Conservation (phyloP, 306 rosid genomes). For the Malus sieversii region DNA sequence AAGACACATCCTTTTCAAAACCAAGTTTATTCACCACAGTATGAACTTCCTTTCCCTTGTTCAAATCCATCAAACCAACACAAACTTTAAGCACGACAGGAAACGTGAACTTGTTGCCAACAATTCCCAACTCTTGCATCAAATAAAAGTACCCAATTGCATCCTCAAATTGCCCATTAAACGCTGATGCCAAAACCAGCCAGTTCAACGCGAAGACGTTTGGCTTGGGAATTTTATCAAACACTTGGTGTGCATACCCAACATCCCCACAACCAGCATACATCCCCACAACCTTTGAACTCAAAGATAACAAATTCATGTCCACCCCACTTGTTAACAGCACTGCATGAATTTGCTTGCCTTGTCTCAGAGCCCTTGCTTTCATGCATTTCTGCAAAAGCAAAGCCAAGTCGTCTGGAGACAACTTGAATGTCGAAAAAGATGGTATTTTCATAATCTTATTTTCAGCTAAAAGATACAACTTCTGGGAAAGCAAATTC, state of each 20-base stretch:
- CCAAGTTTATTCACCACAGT: constrained; percentile 39
- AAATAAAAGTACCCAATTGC: constrained; percentile 37
- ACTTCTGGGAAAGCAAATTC: too few relatives aligned
- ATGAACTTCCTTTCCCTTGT: constrained; percentile 58
- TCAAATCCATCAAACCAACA: constrained; percentile 54
- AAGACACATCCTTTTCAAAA: constrained; percentile 24
- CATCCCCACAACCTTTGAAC: constrained; percentile 59
- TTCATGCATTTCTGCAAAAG: constrained; percentile 55
- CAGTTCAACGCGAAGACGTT: constrained; percentile 65
- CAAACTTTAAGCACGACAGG: constrained; percentile 45
- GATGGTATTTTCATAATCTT: constrained; percentile 15
- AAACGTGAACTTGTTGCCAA: constrained; percentile 44
- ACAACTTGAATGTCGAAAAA: constrained; percentile 16
- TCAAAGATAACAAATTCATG: constrained; percentile 33
- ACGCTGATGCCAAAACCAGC: constrained; percentile 42
- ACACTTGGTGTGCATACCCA: constrained; percentile 29
- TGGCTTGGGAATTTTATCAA: constrained; percentile 26
- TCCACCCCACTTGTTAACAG: constrained; percentile 40
- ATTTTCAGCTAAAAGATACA: too few relatives aligned
- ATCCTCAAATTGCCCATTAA: constrained; percentile 37
- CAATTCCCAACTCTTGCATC: constrained; percentile 34
- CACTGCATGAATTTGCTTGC: constrained; percentile 53
- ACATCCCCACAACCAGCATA: constrained; percentile 51
- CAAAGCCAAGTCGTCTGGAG: constrained; percentile 28
- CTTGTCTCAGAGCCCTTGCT: constrained; percentile 43